Evolutionary conservation across 495 filamentous ascomycete species (phyloP).

Genomic region (Lophium mytilinum): DNA sequence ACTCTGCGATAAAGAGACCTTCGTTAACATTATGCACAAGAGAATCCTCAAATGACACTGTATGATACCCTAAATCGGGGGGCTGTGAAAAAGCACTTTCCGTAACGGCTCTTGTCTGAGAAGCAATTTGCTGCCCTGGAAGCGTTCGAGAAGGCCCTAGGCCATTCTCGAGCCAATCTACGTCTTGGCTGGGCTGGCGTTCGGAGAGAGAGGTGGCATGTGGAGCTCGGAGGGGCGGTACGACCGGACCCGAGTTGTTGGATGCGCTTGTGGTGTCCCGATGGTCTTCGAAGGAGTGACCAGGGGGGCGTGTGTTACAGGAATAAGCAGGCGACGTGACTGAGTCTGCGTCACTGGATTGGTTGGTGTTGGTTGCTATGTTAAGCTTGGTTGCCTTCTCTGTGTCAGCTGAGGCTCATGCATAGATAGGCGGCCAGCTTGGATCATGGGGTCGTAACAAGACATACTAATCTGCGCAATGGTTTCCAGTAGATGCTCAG

Average conservation of each 20-base stretch:
- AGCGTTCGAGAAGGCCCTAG: not conserved
- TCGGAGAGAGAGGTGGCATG: not conserved
- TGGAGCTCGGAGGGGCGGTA: not conserved
- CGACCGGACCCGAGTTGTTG: not conserved
- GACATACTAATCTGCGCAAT: not conserved
- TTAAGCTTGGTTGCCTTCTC: not conserved
- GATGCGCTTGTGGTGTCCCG: not conserved
- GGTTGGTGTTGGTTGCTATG: not conserved
- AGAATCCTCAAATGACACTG: not conserved
- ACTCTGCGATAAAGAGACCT: not conserved
- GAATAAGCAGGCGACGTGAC: not conserved
- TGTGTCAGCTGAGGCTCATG: not conserved
- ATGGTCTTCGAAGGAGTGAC: not conserved
- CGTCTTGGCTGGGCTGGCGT: not conserved
- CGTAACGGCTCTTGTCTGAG: not conserved
- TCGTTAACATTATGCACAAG: not conserved
- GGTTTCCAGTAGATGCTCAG: not conserved
- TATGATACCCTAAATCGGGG: not conserved
- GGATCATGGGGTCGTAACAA: not conserved
- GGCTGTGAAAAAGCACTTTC: not conserved
- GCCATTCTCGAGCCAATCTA: not conserved
- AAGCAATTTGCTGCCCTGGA: not conserved
- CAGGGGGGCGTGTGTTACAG: not conserved
- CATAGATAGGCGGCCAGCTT: not conserved
- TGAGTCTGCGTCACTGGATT: not conserved